Percentiles rank a stretch among this genome's conserved stretches.
Conservation (phyloP, 768 basidiomycete species). For the Dentipellis sp. region DNA sequence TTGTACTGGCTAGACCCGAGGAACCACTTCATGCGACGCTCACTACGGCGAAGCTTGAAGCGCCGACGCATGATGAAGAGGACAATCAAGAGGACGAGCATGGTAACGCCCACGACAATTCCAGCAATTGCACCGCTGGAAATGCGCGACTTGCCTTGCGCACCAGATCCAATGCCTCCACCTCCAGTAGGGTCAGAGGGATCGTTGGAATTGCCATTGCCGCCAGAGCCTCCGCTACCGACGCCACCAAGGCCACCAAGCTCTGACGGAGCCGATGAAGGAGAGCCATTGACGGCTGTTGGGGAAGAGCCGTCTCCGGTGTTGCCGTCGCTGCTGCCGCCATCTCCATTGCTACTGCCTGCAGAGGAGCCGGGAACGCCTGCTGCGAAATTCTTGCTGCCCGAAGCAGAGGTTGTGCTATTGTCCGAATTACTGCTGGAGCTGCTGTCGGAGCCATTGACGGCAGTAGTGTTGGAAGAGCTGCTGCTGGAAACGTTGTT, state of each 20-base stretch:
- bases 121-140: constrained; percentile 40
- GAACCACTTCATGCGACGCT: constrained; percentile 40
- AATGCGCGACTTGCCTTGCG: constrained; percentile 15
- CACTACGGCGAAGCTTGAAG: constrained; percentile 29
- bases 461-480: no score
- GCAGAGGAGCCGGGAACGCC: not conserved
- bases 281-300: not conserved
- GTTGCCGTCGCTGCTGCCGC: not conserved
- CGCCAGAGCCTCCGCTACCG: not conserved
- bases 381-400: no score
- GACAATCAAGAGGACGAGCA: constrained; percentile 25
- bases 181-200: not conserved
- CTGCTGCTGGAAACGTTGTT: no score
- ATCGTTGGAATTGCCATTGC: not conserved
- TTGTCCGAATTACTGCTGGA: no score
- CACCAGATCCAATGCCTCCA: not conserved
- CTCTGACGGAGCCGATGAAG: not conserved
- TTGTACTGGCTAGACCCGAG: constrained; percentile 18
- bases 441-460: no score
- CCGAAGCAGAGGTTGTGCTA: no score
- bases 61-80: constrained; percentile 40
- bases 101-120: constrained; percentile 25
- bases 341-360: constrained; percentile 1
- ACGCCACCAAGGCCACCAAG: not conserved
- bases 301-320: not conserved